Evolutionary conservation across 345 rosid genomes (phyloP).

Genomic region (Syzygium oleosum): DNA sequence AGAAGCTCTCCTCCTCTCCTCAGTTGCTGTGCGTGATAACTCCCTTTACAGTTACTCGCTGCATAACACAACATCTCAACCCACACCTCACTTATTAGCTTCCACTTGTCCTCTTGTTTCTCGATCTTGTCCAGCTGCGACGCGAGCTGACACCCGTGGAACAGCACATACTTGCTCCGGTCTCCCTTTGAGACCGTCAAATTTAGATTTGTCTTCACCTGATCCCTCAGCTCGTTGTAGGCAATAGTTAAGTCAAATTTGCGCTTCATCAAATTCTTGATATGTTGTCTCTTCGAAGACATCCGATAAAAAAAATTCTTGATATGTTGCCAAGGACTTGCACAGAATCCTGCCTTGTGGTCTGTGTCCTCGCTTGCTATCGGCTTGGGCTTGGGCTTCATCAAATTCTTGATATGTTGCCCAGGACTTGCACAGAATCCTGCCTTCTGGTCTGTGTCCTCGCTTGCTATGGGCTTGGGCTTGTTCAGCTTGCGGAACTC

Average conservation of each 20-base stretch:
- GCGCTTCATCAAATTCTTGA: not conserved
- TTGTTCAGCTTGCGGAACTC: not conserved
- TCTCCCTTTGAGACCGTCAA: not conserved
- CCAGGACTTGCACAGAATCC: too few species aligned
- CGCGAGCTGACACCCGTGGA: slow-evolving; percentile 13
- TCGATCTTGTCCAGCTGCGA: not conserved
- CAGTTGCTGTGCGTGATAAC: slow-evolving; percentile 34
- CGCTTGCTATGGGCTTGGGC: not conserved
- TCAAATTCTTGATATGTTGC: too few species aligned
- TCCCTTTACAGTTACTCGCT: slow-evolving; percentile 7
- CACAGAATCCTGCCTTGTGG: too few species aligned
- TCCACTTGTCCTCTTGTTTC: rapidly evolving
- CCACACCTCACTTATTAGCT: slow-evolving; percentile 10
- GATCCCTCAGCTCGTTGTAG: not conserved
- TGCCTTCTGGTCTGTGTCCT: not conserved
- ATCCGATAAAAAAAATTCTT: too few species aligned
- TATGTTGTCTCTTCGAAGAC: too few species aligned
- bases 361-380: too few species aligned
- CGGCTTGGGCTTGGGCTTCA: too few species aligned
- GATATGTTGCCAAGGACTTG: too few species aligned
- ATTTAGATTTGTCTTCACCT: slow-evolving; percentile 1
- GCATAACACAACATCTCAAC: slow-evolving; percentile 3
- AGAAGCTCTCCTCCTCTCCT: slow-evolving; percentile 50
- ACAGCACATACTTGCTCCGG: slow-evolving; percentile 17
- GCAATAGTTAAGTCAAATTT: not conserved